A percentile compares a stretch with the other conserved stretches of the same genome.
phyloP scores from a whole-genome alignment of 257 asterid species.

The Solanum sitiens region DNA sequence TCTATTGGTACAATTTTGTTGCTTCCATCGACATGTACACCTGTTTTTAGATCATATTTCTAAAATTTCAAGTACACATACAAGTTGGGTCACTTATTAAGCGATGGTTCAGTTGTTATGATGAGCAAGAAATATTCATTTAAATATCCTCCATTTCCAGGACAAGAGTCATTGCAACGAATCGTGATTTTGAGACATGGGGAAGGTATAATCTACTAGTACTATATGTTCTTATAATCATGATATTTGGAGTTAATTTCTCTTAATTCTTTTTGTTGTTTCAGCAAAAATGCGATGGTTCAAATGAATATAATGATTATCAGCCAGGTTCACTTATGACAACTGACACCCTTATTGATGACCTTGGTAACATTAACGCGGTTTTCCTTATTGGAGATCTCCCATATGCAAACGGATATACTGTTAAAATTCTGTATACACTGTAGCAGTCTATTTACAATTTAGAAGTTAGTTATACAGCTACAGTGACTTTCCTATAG shows the following conservation, averaged over 20 bases:
- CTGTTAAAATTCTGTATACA: not conserved
- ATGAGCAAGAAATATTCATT: slow-evolving; percentile 60
- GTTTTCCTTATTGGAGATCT: too few relatives aligned
- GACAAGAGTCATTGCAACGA: slow-evolving; percentile 77
- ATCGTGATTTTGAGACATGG: slow-evolving; percentile 87
- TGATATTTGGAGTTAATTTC: too few relatives aligned
- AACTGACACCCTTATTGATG: too few relatives aligned
- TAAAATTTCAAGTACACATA: slow-evolving; percentile 51
- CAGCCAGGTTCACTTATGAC: too few relatives aligned
- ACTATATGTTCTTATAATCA: too few relatives aligned
- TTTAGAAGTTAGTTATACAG: too few relatives aligned
- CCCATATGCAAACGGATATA: not conserved
- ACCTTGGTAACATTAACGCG: too few relatives aligned
- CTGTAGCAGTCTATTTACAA: too few relatives aligned
- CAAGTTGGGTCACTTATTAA: slow-evolving; percentile 51
- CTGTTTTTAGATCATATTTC: not conserved
- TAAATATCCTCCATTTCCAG: slow-evolving; percentile 75
- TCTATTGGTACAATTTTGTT: not conserved
- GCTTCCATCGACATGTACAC: not conserved
- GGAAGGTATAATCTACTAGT: slow-evolving; percentile 37
- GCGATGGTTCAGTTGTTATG: slow-evolving; percentile 44
- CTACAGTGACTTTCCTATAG: too few relatives aligned
- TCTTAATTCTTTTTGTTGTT: too few relatives aligned
- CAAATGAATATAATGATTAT: too few relatives aligned
- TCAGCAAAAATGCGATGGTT: too few relatives aligned